A percentile compares a stretch with the other conserved stretches of the same genome.
phyloP scores from a whole-genome alignment of 1,284 basidiomycete species.

The Sporisorium exsertum region DNA sequence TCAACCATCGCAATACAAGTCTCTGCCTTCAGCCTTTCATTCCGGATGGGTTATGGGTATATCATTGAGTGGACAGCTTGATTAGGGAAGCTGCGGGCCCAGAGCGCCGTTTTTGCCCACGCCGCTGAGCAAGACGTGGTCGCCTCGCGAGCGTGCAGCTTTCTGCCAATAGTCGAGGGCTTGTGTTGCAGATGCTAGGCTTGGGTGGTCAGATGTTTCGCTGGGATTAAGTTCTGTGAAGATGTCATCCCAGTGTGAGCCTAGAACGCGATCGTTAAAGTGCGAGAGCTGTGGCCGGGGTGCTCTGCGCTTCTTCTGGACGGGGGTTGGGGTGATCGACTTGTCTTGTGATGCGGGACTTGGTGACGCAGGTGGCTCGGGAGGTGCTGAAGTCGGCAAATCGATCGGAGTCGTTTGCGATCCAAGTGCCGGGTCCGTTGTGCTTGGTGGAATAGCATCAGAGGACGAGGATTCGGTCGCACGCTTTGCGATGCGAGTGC shows the following conservation, averaged over 20 bases:
- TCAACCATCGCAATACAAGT: constrained; percentile 1
- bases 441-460: neutral
- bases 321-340: neutral
- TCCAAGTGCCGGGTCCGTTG: neutral
- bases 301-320: neutral
- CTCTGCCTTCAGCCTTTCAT: neutral
- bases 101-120: constrained; percentile 42
- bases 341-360: neutral
- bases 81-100: constrained; percentile 18
- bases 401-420: neutral
- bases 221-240: neutral
- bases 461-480: neutral
- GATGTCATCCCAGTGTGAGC: constrained; percentile 32
- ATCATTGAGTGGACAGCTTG: neutral
- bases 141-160: constrained; percentile 34
- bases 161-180: constrained; percentile 26
- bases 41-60: constrained; percentile 5
- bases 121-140: constrained; percentile 39
- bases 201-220: too few species aligned
- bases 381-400: neutral
- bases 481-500: constrained; percentile 1
- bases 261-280: constrained; percentile 42
- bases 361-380: neutral
- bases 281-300: constrained; percentile 18
- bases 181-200: neutral